phyloP scores from a whole-genome alignment of 2,329 filamentous ascomycete genomes.

The Dothiorella sarmentorum region DNA sequence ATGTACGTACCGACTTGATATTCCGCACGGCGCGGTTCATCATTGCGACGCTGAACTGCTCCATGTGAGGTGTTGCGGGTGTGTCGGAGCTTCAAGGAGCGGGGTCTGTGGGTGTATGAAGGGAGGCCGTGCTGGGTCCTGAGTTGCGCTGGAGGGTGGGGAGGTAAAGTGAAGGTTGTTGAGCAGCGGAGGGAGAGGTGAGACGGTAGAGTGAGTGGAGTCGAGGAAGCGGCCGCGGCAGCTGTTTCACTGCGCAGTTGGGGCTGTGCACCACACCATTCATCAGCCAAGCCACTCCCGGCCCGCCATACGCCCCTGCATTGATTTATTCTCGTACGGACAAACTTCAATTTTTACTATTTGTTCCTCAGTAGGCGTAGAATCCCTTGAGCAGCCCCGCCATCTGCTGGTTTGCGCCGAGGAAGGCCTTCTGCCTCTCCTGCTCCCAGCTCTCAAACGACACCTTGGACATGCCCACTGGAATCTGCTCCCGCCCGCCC shows the following conservation, averaged over 20 bases:
- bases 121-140: neutral
- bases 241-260: constrained; percentile 5
- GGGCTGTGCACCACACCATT: constrained; percentile 11
- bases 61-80: constrained; percentile 21
- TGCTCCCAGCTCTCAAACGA: constrained; percentile 47
- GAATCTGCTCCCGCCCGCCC: constrained; percentile 51
- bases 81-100: neutral
- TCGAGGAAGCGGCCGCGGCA: no score
- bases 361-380: neutral
- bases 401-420: constrained; percentile 7
- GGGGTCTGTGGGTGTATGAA: neutral
- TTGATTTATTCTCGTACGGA: neutral
- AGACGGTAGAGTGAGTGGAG: no score
- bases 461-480: constrained; percentile 44
- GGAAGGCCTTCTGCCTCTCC: constrained; percentile 41
- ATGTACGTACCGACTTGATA: constrained; percentile 72
- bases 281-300: neutral
- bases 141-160: neutral
- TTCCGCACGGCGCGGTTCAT: constrained; percentile 81
- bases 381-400: constrained; percentile 8
- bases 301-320: neutral
- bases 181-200: neutral
- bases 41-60: constrained; percentile 54
- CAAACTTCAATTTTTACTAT: neutral
- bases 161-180: neutral